Evolutionary conservation across 78 protist species (phyloP).

Genomic region (slime mould (Dictyostelium discoideum)): DNA sequence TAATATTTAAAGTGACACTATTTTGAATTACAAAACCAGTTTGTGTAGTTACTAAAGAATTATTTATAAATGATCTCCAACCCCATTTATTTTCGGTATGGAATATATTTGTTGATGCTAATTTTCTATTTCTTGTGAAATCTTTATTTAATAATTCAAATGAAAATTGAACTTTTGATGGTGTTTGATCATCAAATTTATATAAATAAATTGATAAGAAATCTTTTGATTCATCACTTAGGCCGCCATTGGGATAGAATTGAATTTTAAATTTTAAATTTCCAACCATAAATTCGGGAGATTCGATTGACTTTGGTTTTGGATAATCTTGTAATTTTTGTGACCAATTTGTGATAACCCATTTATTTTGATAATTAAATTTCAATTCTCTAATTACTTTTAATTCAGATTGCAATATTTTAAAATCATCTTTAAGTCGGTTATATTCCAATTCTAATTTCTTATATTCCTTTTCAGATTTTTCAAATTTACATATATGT

Average conservation of each 20-base stretch:
- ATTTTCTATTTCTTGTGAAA: neutral
- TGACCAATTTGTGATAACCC: neutral
- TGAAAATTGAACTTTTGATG: neutral
- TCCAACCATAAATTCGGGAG: neutral
- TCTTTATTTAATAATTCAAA: conserved; percentile 3
- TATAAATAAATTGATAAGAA: neutral
- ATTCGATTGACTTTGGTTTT: neutral
- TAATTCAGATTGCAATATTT: neutral
- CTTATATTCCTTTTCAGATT: neutral
- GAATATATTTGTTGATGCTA: neutral
- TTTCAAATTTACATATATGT: neutral
- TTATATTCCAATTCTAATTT: neutral
- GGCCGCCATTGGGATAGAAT: neutral
- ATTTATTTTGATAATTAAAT: neutral
- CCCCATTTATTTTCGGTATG: conserved; percentile 6
- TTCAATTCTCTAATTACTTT: neutral
- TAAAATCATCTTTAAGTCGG: neutral
- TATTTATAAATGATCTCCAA: conserved; percentile 10
- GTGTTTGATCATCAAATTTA: neutral
- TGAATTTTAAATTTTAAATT: conserved; percentile 2
- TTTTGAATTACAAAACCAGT: neutral
- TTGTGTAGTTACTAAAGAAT: neutral
- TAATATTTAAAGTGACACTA: neutral
- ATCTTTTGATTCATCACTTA: conserved; percentile 9
- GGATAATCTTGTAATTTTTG: neutral